A percentile compares a stretch with the other conserved stretches of the same genome.
Evolutionary conservation across 768 basidiomycete species (phyloP).

Genomic region (Candolleomyces eurysporus): DNA sequence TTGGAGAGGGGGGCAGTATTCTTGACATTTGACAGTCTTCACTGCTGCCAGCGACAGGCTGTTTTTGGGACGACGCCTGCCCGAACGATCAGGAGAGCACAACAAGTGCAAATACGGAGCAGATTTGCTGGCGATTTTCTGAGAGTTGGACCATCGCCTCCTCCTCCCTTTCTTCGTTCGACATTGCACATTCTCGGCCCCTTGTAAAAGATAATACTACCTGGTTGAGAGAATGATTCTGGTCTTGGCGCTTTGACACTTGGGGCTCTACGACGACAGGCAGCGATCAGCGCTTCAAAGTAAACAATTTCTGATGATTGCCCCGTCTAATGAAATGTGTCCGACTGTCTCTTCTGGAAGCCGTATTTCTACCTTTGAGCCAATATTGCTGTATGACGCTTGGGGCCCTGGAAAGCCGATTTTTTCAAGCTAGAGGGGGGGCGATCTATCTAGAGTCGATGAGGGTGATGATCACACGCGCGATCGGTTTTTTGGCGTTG

Average conservation of each 20-base stretch:
- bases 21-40: not conserved
- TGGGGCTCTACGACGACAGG: not conserved
- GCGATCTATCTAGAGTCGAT: too few species aligned
- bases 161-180: not conserved
- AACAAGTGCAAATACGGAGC: not conserved
- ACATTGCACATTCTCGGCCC: not conserved
- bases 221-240: not conserved
- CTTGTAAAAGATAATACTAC: too few species aligned
- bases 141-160: not conserved
- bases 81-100: not conserved
- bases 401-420: constrained; percentile 5
- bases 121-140: not conserved
- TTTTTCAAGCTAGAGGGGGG: not conserved
- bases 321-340: not conserved
- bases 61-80: not conserved
- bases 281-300: constrained; percentile 6
- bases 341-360: constrained; percentile 5
- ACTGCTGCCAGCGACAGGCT: not conserved
- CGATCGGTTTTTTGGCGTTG: not conserved
- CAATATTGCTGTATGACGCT: not conserved
- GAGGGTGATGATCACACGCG: too few species aligned
- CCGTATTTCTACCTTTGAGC: constrained; percentile 5
- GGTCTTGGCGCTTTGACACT: not conserved
- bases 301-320: not conserved
- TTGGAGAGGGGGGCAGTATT: not conserved